A percentile compares a stretch with the other conserved stretches of the same genome.
These are phyloP conservation scores for Dimocarpus longan DNA, from an alignment of 345 rosid genomes.

Conservation along the genomic window DNA sequence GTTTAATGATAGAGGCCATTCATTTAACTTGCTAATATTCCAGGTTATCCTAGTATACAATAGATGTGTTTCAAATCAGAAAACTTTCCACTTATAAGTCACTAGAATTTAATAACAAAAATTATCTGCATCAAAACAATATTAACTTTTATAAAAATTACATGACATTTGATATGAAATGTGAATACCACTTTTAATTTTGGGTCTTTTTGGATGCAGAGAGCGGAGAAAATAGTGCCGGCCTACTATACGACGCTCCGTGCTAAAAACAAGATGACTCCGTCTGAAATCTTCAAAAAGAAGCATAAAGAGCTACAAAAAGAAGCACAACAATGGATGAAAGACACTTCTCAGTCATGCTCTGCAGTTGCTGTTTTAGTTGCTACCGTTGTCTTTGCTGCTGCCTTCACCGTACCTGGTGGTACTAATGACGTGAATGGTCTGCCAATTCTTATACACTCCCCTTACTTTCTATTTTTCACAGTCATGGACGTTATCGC, in stretches of 20 bases:
- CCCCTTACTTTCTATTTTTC: slow-evolving; percentile 23
- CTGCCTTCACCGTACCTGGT: neutral
- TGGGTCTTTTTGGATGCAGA: neutral
- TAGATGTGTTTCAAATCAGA: too few species aligned
- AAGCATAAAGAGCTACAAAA: neutral
- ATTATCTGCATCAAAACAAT: too few species aligned
- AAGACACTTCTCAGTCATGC: slow-evolving; percentile 31
- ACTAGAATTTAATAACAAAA: too few species aligned
- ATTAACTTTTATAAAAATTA: too few species aligned
- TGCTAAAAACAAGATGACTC: neutral
- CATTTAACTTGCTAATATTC: too few species aligned
- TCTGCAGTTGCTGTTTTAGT: slow-evolving; percentile 25
- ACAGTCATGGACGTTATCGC: slow-evolving; percentile 23
- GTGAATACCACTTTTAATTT: too few species aligned
- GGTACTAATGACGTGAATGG: slow-evolving; percentile 8
- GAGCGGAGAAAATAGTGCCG: neutral
- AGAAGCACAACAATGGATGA: neutral
- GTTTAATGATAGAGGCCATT: neutral
- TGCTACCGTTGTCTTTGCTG: neutral
- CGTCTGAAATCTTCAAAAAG: neutral
- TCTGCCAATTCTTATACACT: slow-evolving; percentile 13
- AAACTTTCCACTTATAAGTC: too few species aligned
- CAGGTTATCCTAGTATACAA: too few species aligned
- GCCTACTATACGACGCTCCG: neutral
- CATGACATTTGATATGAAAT: too few species aligned